A percentile compares a stretch with the other conserved stretches of the same genome.
Evolutionary conservation across 768 basidiomycete species (phyloP).

Genomic region (Psilocybe sp.): DNA sequence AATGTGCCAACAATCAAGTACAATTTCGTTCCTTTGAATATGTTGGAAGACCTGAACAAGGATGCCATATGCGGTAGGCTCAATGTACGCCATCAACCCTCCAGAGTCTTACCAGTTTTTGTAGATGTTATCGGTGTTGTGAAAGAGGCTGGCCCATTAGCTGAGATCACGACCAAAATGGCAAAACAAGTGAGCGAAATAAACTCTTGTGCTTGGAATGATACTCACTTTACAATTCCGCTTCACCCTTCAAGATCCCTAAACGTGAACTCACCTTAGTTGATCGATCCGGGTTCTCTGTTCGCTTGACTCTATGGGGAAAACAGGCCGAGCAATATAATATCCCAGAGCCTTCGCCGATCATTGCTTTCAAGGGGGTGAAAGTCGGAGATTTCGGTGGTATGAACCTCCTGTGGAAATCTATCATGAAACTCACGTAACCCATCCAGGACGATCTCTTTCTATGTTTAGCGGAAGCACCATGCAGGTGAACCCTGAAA

Average conservation of each 20-base stretch:
- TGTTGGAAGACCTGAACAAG: conserved; percentile 63
- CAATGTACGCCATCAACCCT: conserved; percentile 1
- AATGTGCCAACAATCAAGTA: conserved; percentile 83
- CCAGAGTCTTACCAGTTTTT: conserved; percentile 7
- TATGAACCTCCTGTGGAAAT: conserved; percentile 17
- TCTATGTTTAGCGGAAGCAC: conserved; percentile 80
- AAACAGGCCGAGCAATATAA: conserved; percentile 85
- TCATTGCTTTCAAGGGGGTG: conserved; percentile 92
- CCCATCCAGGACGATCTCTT: conserved; percentile 65
- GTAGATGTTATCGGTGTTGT: conserved; percentile 87
- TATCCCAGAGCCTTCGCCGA: conserved; percentile 50
- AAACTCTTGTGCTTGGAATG: conserved; percentile 3
- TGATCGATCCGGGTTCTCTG: conserved; percentile 74
- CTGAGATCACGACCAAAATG: conserved; percentile 71
- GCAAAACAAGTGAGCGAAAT: conserved; percentile 53
- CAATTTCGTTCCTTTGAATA: conserved; percentile 67
- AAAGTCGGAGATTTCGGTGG: conserved; percentile 92
- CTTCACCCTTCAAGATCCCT: conserved; percentile 48
- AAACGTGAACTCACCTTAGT: conserved; percentile 91
- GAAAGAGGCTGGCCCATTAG: conserved; percentile 68
- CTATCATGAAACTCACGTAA: conserved; percentile 4
- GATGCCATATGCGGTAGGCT: conserved; percentile 82
- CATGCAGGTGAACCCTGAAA: conserved; percentile 86
- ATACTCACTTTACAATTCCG: not conserved
- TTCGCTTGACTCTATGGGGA: conserved; percentile 93